phyloP scores from a whole-genome alignment of 164 flowering plant species.

The Nymphaea thermarum region DNA sequence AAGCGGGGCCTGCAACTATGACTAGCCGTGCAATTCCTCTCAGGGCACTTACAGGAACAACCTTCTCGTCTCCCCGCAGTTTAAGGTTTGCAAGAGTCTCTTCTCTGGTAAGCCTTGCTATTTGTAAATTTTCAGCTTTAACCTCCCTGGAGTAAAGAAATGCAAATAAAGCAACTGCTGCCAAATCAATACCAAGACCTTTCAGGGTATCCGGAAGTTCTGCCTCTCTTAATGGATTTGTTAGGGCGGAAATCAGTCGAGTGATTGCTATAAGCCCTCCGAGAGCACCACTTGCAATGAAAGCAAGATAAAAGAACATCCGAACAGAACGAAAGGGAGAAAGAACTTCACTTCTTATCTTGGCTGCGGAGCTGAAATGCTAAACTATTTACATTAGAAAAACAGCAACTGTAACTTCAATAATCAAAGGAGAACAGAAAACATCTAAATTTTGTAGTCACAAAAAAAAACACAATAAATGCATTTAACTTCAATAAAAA shows the following conservation, averaged over 20 bases:
- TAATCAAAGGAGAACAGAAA: too few relatives aligned
- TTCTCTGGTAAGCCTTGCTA: conserved; percentile 81
- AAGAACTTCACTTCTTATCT: conserved; percentile 87
- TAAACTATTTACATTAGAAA: neutral
- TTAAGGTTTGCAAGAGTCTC: conserved; percentile 79
- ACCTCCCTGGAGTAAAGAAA: conserved; percentile 64
- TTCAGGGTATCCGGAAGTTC: conserved; percentile 41
- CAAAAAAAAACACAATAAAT: too few relatives aligned
- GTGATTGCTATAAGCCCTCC: conserved; percentile 78
- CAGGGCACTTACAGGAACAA: conserved; percentile 44
- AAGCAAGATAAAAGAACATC: conserved; percentile 94
- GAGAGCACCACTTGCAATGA: conserved; percentile 67
- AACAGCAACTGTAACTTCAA: neutral
- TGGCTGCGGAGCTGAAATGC: conserved; percentile 67
- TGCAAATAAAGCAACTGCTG: conserved; percentile 65
- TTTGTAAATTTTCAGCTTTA: conserved; percentile 58
- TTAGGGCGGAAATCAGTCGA: conserved; percentile 53
- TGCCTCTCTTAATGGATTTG: conserved; percentile 44
- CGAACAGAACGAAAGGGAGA: conserved; percentile 88
- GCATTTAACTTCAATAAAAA: too few relatives aligned
- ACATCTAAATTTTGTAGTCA: too few relatives aligned
- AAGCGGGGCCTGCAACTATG: conserved; percentile 68
- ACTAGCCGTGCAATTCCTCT: conserved; percentile 86
- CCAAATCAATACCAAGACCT: conserved; percentile 72
- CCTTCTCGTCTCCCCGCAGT: conserved; percentile 56